phyloP scores from a whole-genome alignment of 116 monocot genomes.

The Zostera marina region DNA sequence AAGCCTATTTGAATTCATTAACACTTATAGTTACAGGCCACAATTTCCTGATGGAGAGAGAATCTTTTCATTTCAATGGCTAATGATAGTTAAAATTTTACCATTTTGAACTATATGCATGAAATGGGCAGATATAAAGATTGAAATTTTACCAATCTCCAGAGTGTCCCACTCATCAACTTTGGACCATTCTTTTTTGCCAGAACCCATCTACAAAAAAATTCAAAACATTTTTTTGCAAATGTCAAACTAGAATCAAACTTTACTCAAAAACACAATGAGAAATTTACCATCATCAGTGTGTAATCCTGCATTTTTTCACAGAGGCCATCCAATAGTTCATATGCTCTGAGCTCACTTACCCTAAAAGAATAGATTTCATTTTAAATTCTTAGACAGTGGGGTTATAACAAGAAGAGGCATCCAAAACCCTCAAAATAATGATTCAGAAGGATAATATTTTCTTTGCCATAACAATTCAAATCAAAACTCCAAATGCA shows the following conservation, averaged over 20 bases:
- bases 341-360: conserved; percentile 85
- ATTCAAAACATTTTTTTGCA: no score
- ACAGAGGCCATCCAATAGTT: conserved; percentile 91
- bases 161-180: conserved; percentile 68
- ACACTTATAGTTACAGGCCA: no score
- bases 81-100: no score
- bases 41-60: no score
- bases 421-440: neutral
- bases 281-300: conserved; percentile 33
- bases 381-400: neutral
- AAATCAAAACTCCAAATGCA: neutral
- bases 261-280: neutral
- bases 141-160: conserved; percentile 20
- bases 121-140: neutral
- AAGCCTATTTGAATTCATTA: no score
- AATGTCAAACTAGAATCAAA: neutral
- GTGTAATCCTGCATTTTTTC: conserved; percentile 91
- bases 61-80: no score
- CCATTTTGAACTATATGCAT: neutral
- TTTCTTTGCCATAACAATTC: neutral
- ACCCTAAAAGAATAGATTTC: conserved; percentile 22
- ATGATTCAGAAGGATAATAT: neutral
- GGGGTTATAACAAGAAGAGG: neutral
- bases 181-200: conserved; percentile 51
- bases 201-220: conserved; percentile 50